A percentile compares a stretch with the other conserved stretches of the same genome.
Conservation (phyloP, 176 grass and related monocot genomes). For the Triticum dicoccoides region DNA sequence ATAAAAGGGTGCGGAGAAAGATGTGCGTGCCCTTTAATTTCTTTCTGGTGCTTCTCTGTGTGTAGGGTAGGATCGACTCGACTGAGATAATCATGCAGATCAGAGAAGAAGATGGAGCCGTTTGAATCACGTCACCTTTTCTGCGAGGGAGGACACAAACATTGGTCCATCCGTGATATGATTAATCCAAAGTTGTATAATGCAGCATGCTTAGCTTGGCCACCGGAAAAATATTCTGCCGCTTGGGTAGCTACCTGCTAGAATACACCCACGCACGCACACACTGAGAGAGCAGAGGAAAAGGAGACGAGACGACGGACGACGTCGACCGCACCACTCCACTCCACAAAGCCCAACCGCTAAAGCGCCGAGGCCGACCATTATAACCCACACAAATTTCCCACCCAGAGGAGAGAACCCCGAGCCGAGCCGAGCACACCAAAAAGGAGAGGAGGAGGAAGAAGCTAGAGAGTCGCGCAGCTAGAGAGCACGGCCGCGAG, state of each 20-base stretch:
- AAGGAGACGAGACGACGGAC: not conserved
- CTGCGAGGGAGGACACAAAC: not conserved
- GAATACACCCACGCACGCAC: conserved; percentile 9
- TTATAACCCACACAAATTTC: conserved; percentile 43
- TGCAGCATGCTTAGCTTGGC: not conserved
- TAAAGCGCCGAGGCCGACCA: conserved; percentile 17
- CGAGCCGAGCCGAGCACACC: too few species aligned
- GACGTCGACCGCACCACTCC: conserved; percentile 28
- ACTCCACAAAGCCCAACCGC: conserved; percentile 5
- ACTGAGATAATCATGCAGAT: not conserved
- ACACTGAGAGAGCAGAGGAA: not conserved
- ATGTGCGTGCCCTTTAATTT: not conserved
- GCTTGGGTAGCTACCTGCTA: not conserved
- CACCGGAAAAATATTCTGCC: not conserved
- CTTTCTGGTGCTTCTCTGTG: not conserved
- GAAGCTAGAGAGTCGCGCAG: not conserved
- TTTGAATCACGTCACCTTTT: conserved; percentile 48
- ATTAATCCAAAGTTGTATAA: not conserved
- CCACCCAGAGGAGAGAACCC: not conserved
- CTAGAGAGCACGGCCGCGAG: not conserved
- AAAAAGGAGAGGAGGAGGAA: not conserved
- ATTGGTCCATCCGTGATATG: not conserved
- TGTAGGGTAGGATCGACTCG: not conserved
- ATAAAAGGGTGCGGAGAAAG: not conserved
- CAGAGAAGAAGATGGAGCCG: conserved; percentile 10